phyloP scores from a whole-genome alignment of 768 basidiomycete species.

The Tylopilus plumbeoviolaceoides region DNA sequence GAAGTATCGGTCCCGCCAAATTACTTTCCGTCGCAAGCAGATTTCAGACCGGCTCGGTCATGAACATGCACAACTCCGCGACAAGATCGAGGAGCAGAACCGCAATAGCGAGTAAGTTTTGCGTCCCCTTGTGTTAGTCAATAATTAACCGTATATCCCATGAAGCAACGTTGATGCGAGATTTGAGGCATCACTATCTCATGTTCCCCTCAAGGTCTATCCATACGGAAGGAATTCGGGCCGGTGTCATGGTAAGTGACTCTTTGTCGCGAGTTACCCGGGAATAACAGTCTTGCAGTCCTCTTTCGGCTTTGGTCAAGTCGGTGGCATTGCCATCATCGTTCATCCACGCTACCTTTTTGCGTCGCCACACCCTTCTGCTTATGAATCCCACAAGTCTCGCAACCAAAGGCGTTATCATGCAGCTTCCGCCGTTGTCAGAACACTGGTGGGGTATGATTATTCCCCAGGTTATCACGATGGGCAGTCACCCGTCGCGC shows the following conservation, averaged over 20 bases:
- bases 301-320: constrained; percentile 98
- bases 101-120: constrained; percentile 87
- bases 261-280: not conserved
- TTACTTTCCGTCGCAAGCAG: constrained; percentile 91
- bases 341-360: constrained; percentile 90
- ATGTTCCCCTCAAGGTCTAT: constrained; percentile 98
- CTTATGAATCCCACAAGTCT: constrained; percentile 72
- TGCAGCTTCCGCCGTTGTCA: constrained; percentile 43
- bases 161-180: constrained; percentile 87
- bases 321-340: constrained; percentile 87
- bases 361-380: constrained; percentile 73
- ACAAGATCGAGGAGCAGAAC: constrained; percentile 77
- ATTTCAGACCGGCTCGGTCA: constrained; percentile 92
- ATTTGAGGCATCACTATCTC: constrained; percentile 82
- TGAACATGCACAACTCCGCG: constrained; percentile 80
- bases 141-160: not conserved
- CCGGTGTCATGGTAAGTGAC: constrained; percentile 72
- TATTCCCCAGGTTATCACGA: constrained; percentile 92
- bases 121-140: not conserved
- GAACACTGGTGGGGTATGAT: constrained; percentile 80
- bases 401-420: constrained; percentile 61
- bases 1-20: constrained; percentile 88
- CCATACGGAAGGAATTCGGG: constrained; percentile 87
- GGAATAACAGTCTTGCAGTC: constrained; percentile 44
- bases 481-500: constrained; percentile 99